phyloP scores from a whole-genome alignment of 2,329 filamentous ascomycete species.

The Pestalotiopsis sp. region DNA sequence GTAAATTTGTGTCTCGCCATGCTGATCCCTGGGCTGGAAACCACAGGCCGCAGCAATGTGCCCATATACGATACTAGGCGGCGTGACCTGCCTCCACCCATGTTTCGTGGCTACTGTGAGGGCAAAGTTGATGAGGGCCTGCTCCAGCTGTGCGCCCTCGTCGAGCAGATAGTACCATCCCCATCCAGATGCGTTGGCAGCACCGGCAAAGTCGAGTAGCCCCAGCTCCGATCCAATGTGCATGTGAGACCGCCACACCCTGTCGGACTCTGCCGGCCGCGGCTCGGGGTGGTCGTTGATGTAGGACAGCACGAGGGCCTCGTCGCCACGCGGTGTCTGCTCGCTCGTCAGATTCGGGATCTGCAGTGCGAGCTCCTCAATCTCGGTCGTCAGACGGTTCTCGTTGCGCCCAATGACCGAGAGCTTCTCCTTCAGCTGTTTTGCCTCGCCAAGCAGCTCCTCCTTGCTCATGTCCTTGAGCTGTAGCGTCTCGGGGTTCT shows the following conservation, averaged over 20 bases:
- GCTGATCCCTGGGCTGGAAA: conserved; percentile 88
- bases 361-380: conserved; percentile 71
- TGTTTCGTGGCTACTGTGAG: conserved; percentile 69
- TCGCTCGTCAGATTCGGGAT: conserved; percentile 84
- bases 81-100: conserved; percentile 80
- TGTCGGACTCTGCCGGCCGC: conserved; percentile 32
- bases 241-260: conserved; percentile 72
- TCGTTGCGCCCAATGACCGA: conserved; percentile 62
- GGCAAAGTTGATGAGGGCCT: conserved; percentile 87
- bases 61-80: conserved; percentile 87
- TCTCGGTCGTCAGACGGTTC: conserved; percentile 59
- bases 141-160: conserved; percentile 90
- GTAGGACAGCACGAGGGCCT: conserved; percentile 68
- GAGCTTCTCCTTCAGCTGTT: conserved; percentile 63
- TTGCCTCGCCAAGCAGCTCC: conserved; percentile 62
- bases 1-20: conserved; percentile 93
- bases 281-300: conserved; percentile 70
- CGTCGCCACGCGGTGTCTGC: conserved; percentile 69
- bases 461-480: conserved; percentile 39
- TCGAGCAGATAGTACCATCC: conserved; percentile 97
- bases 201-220: conserved; percentile 85
- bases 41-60: conserved; percentile 90
- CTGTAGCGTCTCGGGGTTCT: conserved; percentile 33
- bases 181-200: conserved; percentile 85
- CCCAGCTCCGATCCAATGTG: conserved; percentile 84